phyloP scores from a whole-genome alignment of 2,329 filamentous ascomycete genomes.

The Neonectria ditissima region DNA sequence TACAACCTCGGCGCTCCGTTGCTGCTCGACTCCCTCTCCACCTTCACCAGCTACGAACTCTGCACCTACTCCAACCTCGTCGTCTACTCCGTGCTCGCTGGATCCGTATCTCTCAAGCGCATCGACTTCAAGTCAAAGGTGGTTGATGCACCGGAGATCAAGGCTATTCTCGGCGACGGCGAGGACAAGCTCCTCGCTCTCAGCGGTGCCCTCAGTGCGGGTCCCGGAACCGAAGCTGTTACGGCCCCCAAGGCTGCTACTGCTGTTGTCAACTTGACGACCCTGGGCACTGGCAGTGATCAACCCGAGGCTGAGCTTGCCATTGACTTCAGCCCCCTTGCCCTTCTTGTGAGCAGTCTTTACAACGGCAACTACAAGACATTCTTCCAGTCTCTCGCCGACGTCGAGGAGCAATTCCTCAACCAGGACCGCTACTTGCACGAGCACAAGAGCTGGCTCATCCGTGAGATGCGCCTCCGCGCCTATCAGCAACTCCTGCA shows the following conservation, averaged over 20 bases:
- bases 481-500: constrained; percentile 97
- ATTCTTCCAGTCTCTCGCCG: constrained; percentile 90
- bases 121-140: constrained; percentile 99
- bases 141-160: constrained; percentile 97
- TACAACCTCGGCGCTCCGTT: constrained; percentile 91
- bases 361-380: constrained; percentile 95
- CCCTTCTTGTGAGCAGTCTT: constrained; percentile 88
- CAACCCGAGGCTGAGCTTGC: constrained; percentile 83
- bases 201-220: constrained; percentile 82
- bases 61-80: constrained; percentile 97
- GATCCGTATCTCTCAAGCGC: constrained; percentile 92
- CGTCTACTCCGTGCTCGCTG: constrained; percentile 94
- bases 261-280: constrained; percentile 89
- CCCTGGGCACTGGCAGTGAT: constrained; percentile 77
- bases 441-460: constrained; percentile 97
- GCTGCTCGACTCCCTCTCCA: constrained; percentile 95
- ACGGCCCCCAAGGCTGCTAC: constrained; percentile 68
- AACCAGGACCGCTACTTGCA: constrained; percentile 94
- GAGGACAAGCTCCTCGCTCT: constrained; percentile 89
- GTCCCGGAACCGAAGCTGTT: constrained; percentile 83
- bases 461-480: constrained; percentile 96
- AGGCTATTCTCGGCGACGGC: constrained; percentile 90
- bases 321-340: constrained; percentile 89
- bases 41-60: constrained; percentile 98
- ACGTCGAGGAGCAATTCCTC: constrained; percentile 93